Evolutionary conservation across 495 filamentous ascomycete species (phyloP).

Genomic region (Darksidea phi): DNA sequence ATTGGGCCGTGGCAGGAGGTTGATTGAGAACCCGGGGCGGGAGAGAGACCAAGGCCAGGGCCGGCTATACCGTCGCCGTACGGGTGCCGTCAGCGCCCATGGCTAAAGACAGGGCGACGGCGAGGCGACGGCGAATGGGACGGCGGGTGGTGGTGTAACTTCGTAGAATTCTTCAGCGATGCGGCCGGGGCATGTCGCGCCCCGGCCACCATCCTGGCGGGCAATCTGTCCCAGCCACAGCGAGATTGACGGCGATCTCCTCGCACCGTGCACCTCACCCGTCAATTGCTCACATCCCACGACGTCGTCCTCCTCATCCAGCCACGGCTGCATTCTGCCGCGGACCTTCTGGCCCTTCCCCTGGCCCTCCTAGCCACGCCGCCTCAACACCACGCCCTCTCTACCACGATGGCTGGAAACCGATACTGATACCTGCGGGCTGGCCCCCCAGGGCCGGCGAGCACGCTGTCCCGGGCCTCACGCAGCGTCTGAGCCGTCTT

Average conservation of each 20-base stretch:
- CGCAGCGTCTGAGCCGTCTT: conserved; percentile 5
- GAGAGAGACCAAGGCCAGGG: conserved; percentile 26
- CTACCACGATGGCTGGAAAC: too few relatives aligned
- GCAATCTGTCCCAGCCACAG: conserved; percentile 29
- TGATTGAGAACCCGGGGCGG: conserved; percentile 28
- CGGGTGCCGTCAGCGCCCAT: conserved; percentile 3
- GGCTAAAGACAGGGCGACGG: too few relatives aligned
- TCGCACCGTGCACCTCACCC: background rate
- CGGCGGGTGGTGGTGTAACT: conserved; percentile 18
- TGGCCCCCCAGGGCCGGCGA: conserved; percentile 5
- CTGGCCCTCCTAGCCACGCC: background rate
- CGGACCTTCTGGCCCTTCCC: conserved; percentile 23
- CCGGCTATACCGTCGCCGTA: conserved; percentile 33
- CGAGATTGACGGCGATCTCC: conserved; percentile 29
- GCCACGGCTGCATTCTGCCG: conserved; percentile 26
- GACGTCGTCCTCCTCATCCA: conserved; percentile 24
- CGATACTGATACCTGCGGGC: too few relatives aligned
- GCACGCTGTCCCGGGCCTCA: conserved; percentile 22
- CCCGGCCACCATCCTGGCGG: conserved; percentile 1
- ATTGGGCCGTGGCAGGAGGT: conserved; percentile 25
- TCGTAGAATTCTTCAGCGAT: conserved; percentile 31
- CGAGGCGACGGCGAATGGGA: conserved; percentile 30
- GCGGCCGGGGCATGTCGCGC: background rate
- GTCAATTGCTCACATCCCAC: background rate
- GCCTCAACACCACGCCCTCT: conserved; percentile 21